Conservation (phyloP, 2,329 filamentous ascomycete genomes). For the Harringtonia lauricola region DNA sequence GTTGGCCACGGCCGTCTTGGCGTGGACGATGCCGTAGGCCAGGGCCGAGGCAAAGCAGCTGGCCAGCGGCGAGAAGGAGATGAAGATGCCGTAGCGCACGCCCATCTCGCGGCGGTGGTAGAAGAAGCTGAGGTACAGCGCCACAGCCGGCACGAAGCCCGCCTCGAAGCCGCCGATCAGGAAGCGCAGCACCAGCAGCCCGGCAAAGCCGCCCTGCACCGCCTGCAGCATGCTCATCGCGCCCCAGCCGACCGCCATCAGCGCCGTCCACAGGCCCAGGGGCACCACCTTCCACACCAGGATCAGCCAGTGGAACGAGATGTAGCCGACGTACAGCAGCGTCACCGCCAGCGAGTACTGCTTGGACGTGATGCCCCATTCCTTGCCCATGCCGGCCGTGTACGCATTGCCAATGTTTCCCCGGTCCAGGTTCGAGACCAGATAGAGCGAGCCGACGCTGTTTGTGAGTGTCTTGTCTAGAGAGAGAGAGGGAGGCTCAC, state of each 20-base stretch:
- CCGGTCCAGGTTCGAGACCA: slow-evolving; percentile 15
- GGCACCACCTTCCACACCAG: slow-evolving; percentile 28
- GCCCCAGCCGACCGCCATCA: slow-evolving; percentile 17
- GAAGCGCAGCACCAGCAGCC: slow-evolving; percentile 26
- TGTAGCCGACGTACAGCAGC: slow-evolving; percentile 24
- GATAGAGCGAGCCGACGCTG: too few relatives aligned
- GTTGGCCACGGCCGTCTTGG: slow-evolving; percentile 43
- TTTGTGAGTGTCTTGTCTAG: too few relatives aligned
- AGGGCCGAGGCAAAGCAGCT: slow-evolving; percentile 55
- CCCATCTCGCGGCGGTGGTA: slow-evolving; percentile 50
- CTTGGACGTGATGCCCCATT: too few relatives aligned
- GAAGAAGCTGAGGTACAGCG: slow-evolving; percentile 34
- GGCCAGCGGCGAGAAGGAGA: slow-evolving; percentile 56
- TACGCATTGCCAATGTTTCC: slow-evolving; percentile 17
- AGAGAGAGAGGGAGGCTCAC: too few relatives aligned
- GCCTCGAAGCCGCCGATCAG: slow-evolving; percentile 32
- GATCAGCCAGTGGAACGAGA: slow-evolving; percentile 30
- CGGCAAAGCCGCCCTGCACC: slow-evolving; percentile 20
- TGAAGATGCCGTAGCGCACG: slow-evolving; percentile 58
- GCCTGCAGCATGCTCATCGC: slow-evolving; percentile 21
- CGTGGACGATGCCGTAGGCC: slow-evolving; percentile 50
- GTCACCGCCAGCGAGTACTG: too few relatives aligned
- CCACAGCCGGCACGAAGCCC: slow-evolving; percentile 28
- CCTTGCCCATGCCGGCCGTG: slow-evolving; percentile 16
- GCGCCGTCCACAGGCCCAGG: slow-evolving; percentile 17